phyloP scores from a whole-genome alignment of 495 filamentous ascomycete genomes.

The Talaromyces liani region DNA sequence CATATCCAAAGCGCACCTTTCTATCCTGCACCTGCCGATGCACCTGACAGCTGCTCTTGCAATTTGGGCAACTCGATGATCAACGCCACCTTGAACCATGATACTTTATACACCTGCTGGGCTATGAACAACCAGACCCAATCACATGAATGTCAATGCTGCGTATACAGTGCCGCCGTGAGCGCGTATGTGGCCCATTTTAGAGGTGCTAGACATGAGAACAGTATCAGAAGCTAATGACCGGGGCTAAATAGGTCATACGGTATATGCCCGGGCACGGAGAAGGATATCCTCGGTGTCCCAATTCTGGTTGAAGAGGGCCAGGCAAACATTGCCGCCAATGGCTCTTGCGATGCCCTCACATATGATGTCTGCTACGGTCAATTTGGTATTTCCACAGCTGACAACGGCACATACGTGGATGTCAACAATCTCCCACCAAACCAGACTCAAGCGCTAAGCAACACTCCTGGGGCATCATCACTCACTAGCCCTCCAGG shows the following conservation, averaged over 20 bases:
- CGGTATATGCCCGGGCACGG: background rate
- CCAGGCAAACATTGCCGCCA: background rate
- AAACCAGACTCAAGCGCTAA: constrained; percentile 4
- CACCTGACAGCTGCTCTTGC: background rate
- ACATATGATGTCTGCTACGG: background rate
- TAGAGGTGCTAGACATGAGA: background rate
- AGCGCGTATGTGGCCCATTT: background rate
- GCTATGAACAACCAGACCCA: background rate
- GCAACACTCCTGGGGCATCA: background rate
- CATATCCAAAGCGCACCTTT: background rate
- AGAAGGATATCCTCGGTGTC: background rate
- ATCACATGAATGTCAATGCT: background rate
- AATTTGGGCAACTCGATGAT: background rate
- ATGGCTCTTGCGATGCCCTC: background rate
- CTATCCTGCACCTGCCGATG: background rate
- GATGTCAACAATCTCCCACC: constrained; percentile 5
- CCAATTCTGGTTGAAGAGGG: background rate
- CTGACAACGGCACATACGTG: constrained; percentile 9
- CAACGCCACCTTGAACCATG: background rate
- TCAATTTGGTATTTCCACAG: constrained; percentile 2
- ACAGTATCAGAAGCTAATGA: background rate
- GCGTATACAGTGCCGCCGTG: background rate
- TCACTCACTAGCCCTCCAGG: constrained; percentile 8
- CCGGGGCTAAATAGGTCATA: background rate
- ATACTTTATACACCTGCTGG: background rate